Conservation (phyloP, 2,329 filamentous ascomycete species). For the Periglandula ipomoeae region DNA sequence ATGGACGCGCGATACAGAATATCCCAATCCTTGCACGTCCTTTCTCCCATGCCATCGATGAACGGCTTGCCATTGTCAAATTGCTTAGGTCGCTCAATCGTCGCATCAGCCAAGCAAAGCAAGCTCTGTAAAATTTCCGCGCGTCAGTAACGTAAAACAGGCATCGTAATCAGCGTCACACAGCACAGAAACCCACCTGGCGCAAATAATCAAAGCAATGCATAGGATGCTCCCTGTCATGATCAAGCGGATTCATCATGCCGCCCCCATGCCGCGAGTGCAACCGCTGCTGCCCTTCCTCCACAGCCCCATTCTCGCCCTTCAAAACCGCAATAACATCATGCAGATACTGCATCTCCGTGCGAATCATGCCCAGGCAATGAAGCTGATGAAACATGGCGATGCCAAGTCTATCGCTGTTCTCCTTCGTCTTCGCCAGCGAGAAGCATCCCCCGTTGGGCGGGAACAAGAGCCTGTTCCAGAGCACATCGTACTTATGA, state of each 20-base stretch:
- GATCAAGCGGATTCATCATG: neutral
- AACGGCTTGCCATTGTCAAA: neutral
- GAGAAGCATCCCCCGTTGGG: constrained; percentile 1
- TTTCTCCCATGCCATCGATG: constrained; percentile 6
- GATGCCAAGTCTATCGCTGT: neutral
- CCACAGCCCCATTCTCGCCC: neutral
- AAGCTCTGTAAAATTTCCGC: neutral
- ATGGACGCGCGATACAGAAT: constrained; percentile 2
- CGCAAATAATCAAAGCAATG: constrained; percentile 9
- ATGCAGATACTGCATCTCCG: constrained; percentile 1
- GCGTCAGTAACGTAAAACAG: too few relatives aligned
- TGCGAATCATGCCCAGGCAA: constrained; percentile 5
- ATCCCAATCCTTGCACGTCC: constrained; percentile 7
- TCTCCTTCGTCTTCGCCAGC: neutral
- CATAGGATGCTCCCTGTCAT: neutral
- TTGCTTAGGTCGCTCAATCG: constrained; percentile 5
- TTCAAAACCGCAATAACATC: neutral
- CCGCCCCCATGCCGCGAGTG: neutral
- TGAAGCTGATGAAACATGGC: constrained; percentile 10
- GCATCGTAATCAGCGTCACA: too few relatives aligned
- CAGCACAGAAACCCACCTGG: constrained; percentile 4
- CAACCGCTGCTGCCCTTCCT: too few relatives aligned
- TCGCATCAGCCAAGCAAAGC: constrained; percentile 7
- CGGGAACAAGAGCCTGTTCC: neutral
- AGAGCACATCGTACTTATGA: constrained; percentile 2